A percentile compares a stretch with the other conserved stretches of the same genome.
Conservation (phyloP, 768 basidiomycete species). For the Ephemerocybe angulata region DNA sequence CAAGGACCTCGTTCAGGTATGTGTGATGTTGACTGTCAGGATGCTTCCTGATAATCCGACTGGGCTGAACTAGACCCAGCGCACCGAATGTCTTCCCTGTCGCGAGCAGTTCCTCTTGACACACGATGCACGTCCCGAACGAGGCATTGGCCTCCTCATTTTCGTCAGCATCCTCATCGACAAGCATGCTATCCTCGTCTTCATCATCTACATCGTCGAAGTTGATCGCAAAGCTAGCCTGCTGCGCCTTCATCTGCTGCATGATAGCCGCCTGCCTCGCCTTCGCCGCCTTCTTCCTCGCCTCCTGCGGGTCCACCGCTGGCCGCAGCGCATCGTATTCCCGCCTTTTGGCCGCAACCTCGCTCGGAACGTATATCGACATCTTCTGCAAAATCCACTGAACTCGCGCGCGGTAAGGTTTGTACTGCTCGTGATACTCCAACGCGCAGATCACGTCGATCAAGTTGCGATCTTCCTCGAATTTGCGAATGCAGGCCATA, state of each 20-base stretch:
- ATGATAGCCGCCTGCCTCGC: constrained; percentile 91
- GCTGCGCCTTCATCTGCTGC: constrained; percentile 93
- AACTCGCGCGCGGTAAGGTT: constrained; percentile 64
- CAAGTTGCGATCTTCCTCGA: constrained; percentile 56
- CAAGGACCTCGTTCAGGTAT: constrained; percentile 72
- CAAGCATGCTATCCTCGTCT: constrained; percentile 55
- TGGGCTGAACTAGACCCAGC: constrained; percentile 85
- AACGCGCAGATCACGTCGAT: constrained; percentile 71
- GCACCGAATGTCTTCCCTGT: constrained; percentile 71
- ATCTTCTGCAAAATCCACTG: constrained; percentile 73
- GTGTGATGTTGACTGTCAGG: constrained; percentile 48
- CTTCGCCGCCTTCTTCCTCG: constrained; percentile 82
- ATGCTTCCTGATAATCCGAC: constrained; percentile 75
- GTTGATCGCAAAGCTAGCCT: constrained; percentile 79
- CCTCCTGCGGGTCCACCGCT: constrained; percentile 54
- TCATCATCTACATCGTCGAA: constrained; percentile 71
- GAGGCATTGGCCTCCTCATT: constrained; percentile 48
- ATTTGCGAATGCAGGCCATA: constrained; percentile 50
- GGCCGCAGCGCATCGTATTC: constrained; percentile 33
- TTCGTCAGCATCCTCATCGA: constrained; percentile 57
- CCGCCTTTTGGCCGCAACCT: constrained; percentile 49
- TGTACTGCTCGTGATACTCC: constrained; percentile 75
- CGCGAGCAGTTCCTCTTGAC: constrained; percentile 86
- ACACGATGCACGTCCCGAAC: constrained; percentile 95
- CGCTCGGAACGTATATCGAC: constrained; percentile 50